Evolutionary conservation across 495 filamentous ascomycete species (phyloP), one percentile per base, ranked within the genome.

Genomic region (Aspergillus olivimuriae): DNA sequence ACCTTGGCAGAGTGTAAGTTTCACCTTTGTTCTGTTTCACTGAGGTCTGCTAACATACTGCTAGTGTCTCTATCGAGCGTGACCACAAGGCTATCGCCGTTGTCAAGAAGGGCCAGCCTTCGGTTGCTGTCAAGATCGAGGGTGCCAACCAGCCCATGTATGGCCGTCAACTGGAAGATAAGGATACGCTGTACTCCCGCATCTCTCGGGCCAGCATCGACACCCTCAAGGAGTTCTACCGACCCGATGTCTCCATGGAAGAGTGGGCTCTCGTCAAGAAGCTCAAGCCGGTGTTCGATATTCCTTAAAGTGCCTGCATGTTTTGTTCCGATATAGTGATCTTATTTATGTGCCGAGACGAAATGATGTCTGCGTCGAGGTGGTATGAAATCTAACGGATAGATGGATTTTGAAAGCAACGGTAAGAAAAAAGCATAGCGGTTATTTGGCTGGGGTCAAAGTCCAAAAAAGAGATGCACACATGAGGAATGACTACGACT

Each of bases 121-220:
- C 89, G 4, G 92, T 97, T 12, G 92, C 92, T 18, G 75, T 99
- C 67, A 99, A 99, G 78, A 89, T 99, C 58, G 92, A 99, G 69
- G 91, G 89, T 12, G 68, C 84, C 16, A 91, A 96, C 65, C 92
- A 99, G 68, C 92, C 92, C 10, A 77, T 85, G 44, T 99, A 99
- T 61, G 92, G 92, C 31, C 84, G 92, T 41, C 92, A 99, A 34
- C 76, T 97, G 39, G 92, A 99, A 65, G 91, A 99, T 61, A 84
- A 84, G 60, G 92, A 99, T 63, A 72, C 65, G 14, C 75, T 99
- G 21, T 95, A 95, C 74, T 88, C 83, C 37, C 73, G 82, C 28
- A 92, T 99, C 52, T 89, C 84, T 32, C 78, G 92, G 47, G 71
- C 75, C 49, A 89, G 83, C 57, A 97, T 99, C 65, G 88, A 99